Evolutionary conservation across 441 rosid genomes (phyloP).

Genomic region (Omphalea diandra): DNA sequence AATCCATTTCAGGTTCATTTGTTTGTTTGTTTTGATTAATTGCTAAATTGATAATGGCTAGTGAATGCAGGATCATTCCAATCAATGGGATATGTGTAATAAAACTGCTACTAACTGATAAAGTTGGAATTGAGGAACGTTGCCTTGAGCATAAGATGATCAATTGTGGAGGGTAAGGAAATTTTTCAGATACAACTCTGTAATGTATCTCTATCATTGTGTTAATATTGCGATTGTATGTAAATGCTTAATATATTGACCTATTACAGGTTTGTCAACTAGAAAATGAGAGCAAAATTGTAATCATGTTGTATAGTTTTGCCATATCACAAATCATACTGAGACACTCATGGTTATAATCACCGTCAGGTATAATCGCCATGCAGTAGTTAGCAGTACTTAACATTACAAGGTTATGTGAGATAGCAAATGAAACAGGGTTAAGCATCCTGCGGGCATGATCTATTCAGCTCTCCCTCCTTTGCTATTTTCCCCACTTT

Average conservation of each 20-base stretch:
- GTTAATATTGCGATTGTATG: slow-evolving; percentile 24
- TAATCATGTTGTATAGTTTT: background rate
- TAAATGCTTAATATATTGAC: slow-evolving; percentile 20
- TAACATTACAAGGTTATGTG: too few relatives aligned
- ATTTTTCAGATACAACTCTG: slow-evolving; percentile 13
- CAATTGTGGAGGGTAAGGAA: slow-evolving; percentile 6
- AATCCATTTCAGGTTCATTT: too few relatives aligned
- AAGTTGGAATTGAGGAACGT: slow-evolving; percentile 26
- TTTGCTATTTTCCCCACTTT: background rate
- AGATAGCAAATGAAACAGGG: too few relatives aligned
- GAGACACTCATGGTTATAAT: too few relatives aligned
- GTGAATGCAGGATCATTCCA: slow-evolving; percentile 27
- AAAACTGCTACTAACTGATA: slow-evolving; percentile 18
- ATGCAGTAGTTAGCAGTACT: too few relatives aligned
- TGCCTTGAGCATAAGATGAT: background rate
- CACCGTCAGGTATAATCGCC: too few relatives aligned
- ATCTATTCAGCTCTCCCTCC: background rate
- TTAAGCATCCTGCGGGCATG: background rate
- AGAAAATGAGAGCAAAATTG: slow-evolving; percentile 12
- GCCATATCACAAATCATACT: background rate
- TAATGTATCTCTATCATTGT: slow-evolving; percentile 14
- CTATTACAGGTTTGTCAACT: slow-evolving; percentile 19
- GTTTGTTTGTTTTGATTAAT: too few relatives aligned
- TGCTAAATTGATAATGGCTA: slow-evolving; percentile 1
- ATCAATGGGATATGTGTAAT: slow-evolving; percentile 3